Evolutionary conservation across 1,139 yeast species (phyloP), one percentile per base, ranked within the genome.

Genomic region (Magnusiomyces sp.): DNA sequence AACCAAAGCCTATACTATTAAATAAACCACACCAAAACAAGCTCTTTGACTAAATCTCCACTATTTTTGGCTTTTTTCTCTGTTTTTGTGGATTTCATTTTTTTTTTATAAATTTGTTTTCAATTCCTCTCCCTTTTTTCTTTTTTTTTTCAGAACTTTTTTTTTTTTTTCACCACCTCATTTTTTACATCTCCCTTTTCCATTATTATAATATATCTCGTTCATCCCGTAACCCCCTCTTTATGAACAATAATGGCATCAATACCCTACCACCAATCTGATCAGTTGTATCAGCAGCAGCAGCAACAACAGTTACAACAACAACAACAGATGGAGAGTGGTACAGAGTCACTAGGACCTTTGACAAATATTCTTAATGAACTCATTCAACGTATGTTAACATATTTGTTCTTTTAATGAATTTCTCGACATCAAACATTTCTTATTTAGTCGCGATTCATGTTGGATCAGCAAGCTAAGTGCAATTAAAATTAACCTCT

Each of bases 331-430:
- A n/a, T 14, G 2, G 17, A 17, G 3, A 16, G 23, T n/a, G n/a
- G n/a, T 7, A 5, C 29, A 7, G 46, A 43, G 19, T 43, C 46
- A 7, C 38, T 43, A 10, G 39, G 23, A 27, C 19, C 33, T 32
- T 32, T 43, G 19, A 33, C 46, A 9, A 39, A 43, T 14, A 43
- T 39, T n/a, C 46, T 43, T 11, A 43, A 43, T 39, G 40, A 43
- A 5, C 46, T 43, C n/a, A 43, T 43, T 14, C 40, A 43, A 34
- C 39, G 46, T 43, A 19, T 14, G 46, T 43, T 13, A 13, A 9
- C 13, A 14, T 34, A 7, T 29, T 11, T 13, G 5, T 7, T 4
- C 16, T 20, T 17, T 10, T 39, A 5, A 11, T 19, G 2, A 11
- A 11, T 2, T 13, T 11, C 9, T 34, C n/a, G 5, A 10, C n/a